Base-by-base conservation (phyloP, 140 eudicot genomes). In the Ambrosia hybrid region DNA sequence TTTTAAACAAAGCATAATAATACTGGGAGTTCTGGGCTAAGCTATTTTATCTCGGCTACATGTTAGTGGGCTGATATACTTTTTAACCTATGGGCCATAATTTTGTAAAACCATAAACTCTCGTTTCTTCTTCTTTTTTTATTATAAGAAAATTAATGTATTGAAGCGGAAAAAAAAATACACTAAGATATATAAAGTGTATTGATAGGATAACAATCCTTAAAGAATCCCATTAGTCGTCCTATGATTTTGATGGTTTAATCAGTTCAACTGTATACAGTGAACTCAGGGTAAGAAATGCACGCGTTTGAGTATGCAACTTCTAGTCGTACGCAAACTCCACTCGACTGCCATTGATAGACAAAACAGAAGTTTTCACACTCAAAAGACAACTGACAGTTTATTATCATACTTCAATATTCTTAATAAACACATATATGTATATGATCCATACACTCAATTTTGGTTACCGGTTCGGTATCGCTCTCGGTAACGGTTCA, bases 401-500 rank as follows among this genome's bases (percentile, higher is more conserved):
- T 76, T 68, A 78, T 80, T 81, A 78, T 78, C 33, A 70, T 72
- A 78, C 85, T 80, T 76, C 82, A 80, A 81, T 70, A 74, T 75
- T 62, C 74, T 84, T 81, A 70, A 77, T 52, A 78, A 80, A 61
- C 33, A 61, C 33, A 68, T 57, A 57, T 71, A 62, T 73, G 15
- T 51, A 73, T 45, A 75, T 9, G 55, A 66, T 68, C 34, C 76
- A 76, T 53, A 66, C 90, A 84, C 78, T 76, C 77, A 4, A 43
- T 62, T 72, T 65, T 30, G 34, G 34, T 30, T 30, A 30, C 34
- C 34, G 34, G 34, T 30, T 30, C 34, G 34, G 34, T 30, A 30
- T 30, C 34, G 34, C 34, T 30, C 34, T 30, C 34, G 34, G 34
- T 30, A 30, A 1, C 34, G 34, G 34, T 30, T 30, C 34, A 30